Percentiles rank a stretch among this genome's conserved stretches.
These are phyloP conservation scores for Lathyrus aphaca DNA, from an alignment of 306 rosid genomes.

Conservation along the genomic window DNA sequence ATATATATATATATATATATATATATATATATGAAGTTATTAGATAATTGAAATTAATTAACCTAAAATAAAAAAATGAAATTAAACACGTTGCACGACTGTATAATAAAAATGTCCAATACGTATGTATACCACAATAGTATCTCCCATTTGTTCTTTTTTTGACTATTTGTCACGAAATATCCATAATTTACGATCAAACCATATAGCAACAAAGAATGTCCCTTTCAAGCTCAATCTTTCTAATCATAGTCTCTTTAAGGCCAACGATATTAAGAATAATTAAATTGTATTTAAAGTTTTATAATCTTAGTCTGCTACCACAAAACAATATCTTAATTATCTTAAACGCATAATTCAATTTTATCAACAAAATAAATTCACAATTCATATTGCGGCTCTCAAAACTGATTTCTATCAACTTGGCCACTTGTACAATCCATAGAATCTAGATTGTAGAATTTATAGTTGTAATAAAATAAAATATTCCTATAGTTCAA, in stretches of 20 bases:
- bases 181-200: background rate
- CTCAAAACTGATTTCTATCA: slow-evolving; percentile 5
- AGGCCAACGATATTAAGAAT: slow-evolving; percentile 15
- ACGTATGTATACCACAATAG: background rate
- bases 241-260: slow-evolving; percentile 16
- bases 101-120: background rate
- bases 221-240: slow-evolving; percentile 11
- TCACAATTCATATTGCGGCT: slow-evolving; percentile 14
- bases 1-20: too few relatives aligned
- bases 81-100: slow-evolving; percentile 1
- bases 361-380: background rate
- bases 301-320: slow-evolving; percentile 14
- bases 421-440: slow-evolving; percentile 11
- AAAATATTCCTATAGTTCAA: background rate
- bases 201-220: background rate
- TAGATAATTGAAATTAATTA: background rate
- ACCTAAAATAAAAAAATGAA: background rate
- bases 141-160: slow-evolving; percentile 1
- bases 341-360: slow-evolving; percentile 7
- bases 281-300: slow-evolving; percentile 4
- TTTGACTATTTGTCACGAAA: slow-evolving; percentile 1
- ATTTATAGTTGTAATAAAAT: background rate
- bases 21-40: too few relatives aligned
- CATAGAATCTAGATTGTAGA: slow-evolving; percentile 1
- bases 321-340: slow-evolving; percentile 1